Percentiles rank a stretch among this genome's conserved stretches.
Evolutionary conservation across 148 eudicot genomes (phyloP).

Genomic region (Arbutus unedo): DNA sequence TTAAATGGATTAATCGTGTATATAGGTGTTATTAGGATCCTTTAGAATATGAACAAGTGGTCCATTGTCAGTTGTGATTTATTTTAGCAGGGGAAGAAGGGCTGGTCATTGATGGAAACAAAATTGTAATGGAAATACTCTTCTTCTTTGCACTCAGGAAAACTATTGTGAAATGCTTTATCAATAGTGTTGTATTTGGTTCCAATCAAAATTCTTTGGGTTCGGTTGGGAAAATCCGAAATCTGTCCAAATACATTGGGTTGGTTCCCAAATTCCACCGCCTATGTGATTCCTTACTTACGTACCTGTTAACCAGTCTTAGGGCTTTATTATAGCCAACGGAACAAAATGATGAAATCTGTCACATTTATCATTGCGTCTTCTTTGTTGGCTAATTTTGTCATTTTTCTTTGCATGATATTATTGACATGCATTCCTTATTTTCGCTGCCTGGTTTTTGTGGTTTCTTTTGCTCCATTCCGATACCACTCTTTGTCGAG

Average conservation of each 20-base stretch:
- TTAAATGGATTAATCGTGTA: background rate
- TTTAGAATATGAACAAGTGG: background rate
- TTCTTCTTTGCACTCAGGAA: background rate
- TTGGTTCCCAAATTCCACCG: no score
- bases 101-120: conserved; percentile 5
- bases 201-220: background rate
- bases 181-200: background rate
- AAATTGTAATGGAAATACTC: background rate
- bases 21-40: background rate
- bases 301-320: no score
- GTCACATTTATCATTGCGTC: no score
- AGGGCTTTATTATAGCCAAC: no score
- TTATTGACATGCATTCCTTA: no score
- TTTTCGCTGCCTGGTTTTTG: no score
- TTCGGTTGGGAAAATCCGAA: no score
- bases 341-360: no score
- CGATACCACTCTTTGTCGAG: background rate
- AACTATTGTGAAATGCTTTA: background rate
- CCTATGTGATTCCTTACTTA: no score
- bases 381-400: no score
- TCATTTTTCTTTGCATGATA: background rate
- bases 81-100: conserved; percentile 4
- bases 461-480: no score
- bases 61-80: conserved; percentile 3
- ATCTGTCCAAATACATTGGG: no score